Evolutionary conservation across 257 asterid species (phyloP).

Genomic region (Solanum clarkiae): DNA sequence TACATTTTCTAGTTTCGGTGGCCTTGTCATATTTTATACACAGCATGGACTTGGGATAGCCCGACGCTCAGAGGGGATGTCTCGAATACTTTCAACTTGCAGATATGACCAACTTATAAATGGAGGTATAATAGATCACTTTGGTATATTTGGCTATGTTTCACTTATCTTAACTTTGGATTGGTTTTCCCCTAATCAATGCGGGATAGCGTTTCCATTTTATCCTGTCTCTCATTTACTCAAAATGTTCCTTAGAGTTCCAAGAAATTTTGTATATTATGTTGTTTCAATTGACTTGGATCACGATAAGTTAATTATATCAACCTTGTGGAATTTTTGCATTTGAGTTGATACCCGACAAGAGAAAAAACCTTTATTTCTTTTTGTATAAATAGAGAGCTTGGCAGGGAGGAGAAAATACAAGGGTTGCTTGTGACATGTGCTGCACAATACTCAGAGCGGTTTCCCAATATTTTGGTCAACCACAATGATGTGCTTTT

Average conservation of each 20-base stretch:
- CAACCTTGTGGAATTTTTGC: not conserved
- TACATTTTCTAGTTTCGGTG: too few relatives aligned
- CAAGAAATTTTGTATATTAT: not conserved
- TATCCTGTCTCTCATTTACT: not conserved
- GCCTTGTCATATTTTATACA: too few relatives aligned
- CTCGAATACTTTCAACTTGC: too few relatives aligned
- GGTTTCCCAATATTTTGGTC: too few relatives aligned
- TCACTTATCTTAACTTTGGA: not conserved
- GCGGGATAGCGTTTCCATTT: not conserved
- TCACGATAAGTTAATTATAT: not conserved
- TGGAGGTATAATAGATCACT: not conserved
- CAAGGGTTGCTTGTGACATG: too few relatives aligned
- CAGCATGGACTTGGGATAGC: too few relatives aligned
- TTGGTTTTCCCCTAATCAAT: not conserved
- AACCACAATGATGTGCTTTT: too few relatives aligned
- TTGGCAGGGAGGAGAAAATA: too few relatives aligned
- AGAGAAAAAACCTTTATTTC: not conserved
- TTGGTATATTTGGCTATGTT: not conserved
- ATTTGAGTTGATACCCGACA: not conserved
- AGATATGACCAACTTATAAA: not conserved
- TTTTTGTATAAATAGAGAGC: too few relatives aligned
- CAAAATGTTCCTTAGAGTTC: not conserved
- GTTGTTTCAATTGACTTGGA: not conserved
- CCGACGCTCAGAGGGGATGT: too few relatives aligned
- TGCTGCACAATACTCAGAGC: too few relatives aligned